Base-by-base conservation (phyloP, 495 filamentous ascomycete genomes). In the Bombardia bombarda region DNA sequence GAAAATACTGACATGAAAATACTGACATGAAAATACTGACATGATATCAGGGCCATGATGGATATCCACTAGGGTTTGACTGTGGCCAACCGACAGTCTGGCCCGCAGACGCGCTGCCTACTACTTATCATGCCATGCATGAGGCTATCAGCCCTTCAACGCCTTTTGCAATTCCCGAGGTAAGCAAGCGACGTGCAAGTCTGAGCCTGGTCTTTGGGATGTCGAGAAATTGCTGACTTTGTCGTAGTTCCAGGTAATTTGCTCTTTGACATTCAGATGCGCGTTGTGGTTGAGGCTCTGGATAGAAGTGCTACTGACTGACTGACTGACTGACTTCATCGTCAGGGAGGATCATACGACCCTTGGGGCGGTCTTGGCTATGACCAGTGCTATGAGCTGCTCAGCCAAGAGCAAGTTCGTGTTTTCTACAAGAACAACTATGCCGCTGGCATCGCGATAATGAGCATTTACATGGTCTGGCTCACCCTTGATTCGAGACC, bases 361-460 rank as follows among this genome's bases (percentile, higher is more conserved):
- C 78, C 80, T 3, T 89, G 84, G 83, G 84, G 82, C 46, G 84
- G 83, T 14, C 48, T 55, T 40, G 82, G 84, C 0, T 87, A 81
- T 45, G 73, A 70, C 0, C 66, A 77, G 43, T 90, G 87, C 49
- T 61, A 73, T 21, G 59, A 62, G 18, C 69, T 87, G 17, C 54
- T 86, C 18, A 82, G 83, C 45, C 60, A 77, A 26, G 79, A 88
- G 49, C 86, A 86, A 47, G 80, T 86, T 47, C 63, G 85, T 23
- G 82, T 90, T 4, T 84, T 87, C 50, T 87, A 88, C 57, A 90
- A 89, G 72, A 87, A 90, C 50, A 71, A 80, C 54, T 79, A 80
- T 39, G 77, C 75, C 25, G 77, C 79, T 34, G 79, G 75, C 23
- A 55, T 61, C 7, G 57, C 43, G 20, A 60, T 67, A 34, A 56